Conservation (phyloP, 768 basidiomycete genomes). For the Cantharellus anzutake region DNA sequence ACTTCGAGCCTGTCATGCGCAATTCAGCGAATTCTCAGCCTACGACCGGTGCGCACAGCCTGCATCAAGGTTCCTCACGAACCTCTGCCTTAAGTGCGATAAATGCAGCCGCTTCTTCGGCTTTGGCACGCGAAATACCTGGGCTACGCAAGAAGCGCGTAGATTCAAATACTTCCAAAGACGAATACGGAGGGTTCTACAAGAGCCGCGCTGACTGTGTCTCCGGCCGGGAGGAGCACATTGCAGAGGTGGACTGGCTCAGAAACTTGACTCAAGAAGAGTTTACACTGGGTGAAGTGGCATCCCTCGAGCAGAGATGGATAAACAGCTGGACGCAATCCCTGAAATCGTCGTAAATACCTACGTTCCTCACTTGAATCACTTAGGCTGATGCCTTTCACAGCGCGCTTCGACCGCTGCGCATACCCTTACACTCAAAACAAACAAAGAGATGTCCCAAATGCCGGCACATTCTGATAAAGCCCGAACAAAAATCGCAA, state of each 20-base stretch:
- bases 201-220: constrained; percentile 46
- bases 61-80: background rate
- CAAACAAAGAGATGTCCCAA: constrained; percentile 87
- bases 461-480: constrained; percentile 93
- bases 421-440: constrained; percentile 85
- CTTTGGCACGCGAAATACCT: constrained; percentile 60
- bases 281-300: constrained; percentile 31
- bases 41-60: constrained; percentile 3
- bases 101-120: constrained; percentile 66
- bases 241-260: constrained; percentile 54
- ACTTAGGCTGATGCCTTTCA: background rate
- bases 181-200: constrained; percentile 12
- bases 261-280: constrained; percentile 31
- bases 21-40: constrained; percentile 10
- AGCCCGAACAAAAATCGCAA: constrained; percentile 93
- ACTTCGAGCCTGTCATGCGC: constrained; percentile 88
- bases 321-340: constrained; percentile 57
- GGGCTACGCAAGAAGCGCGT: constrained; percentile 4
- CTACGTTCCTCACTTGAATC: background rate
- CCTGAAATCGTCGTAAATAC: constrained; percentile 39
- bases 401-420: constrained; percentile 71
- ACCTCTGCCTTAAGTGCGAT: constrained; percentile 39
- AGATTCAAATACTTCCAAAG: constrained; percentile 8
- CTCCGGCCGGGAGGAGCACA: constrained; percentile 41
- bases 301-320: constrained; percentile 65